Percentiles rank a stretch among this genome's conserved stretches.
These are phyloP conservation scores for Rubus parviflorus DNA, from an alignment of 306 rosid genomes.

Conservation along the genomic window DNA sequence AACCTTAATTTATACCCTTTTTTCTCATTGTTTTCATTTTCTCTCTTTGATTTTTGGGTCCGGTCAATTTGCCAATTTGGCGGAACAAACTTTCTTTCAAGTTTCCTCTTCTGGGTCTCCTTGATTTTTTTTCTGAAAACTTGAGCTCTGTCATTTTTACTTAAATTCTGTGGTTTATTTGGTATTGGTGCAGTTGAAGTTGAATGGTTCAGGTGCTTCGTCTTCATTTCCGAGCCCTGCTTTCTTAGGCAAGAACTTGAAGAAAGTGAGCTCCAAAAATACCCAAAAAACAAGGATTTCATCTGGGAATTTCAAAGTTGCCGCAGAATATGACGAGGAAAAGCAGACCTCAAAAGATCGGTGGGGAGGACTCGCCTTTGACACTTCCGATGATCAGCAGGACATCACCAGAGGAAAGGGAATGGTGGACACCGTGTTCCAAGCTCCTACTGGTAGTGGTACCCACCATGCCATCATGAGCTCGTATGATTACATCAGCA, in stretches of 20 bases:
- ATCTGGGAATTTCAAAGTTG: conserved; percentile 43
- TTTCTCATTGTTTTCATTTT: background rate
- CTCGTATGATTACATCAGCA: conserved; percentile 70
- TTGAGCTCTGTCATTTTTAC: background rate
- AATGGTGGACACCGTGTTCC: conserved; percentile 73
- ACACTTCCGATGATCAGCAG: conserved; percentile 86
- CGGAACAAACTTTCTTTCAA: background rate
- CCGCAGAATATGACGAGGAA: conserved; percentile 48
- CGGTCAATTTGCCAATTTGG: background rate
- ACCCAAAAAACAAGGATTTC: conserved; percentile 27
- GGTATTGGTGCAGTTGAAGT: conserved; percentile 47
- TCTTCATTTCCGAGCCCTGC: conserved; percentile 38
- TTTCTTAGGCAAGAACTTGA: conserved; percentile 50
- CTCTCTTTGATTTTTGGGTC: background rate
- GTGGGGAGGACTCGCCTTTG: conserved; percentile 80
- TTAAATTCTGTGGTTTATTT: background rate
- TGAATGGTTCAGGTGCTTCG: conserved; percentile 37
- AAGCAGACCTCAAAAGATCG: conserved; percentile 66
- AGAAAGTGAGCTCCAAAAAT: conserved; percentile 33
- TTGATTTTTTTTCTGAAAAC: background rate
- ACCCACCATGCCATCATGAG: conserved; percentile 81
- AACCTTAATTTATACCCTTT: background rate
- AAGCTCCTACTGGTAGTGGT: conserved; percentile 66
- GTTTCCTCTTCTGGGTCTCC: conserved; percentile 2
- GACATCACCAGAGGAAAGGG: conserved; percentile 90